Evolutionary conservation across 1,284 basidiomycete genomes (phyloP), one percentile per base, ranked within the genome.

Genomic region (Papiliotrema laurentii): DNA sequence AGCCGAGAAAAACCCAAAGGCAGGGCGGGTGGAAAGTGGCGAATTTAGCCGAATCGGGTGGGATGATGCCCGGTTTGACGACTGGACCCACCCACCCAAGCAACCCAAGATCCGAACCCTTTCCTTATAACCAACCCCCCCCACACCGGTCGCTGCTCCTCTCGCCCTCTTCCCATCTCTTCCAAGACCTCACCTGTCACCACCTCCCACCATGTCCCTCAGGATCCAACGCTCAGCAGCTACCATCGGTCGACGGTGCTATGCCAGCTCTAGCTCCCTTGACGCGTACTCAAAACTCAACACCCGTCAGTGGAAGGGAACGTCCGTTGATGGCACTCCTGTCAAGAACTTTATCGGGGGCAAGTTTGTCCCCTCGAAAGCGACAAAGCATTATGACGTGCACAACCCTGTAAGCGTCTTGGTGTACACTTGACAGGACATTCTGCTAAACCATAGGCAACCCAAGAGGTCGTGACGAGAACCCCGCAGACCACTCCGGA

Each of bases 401-500:
- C 76, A 83, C 48, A 90, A 93, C 72, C 89, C 89, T 14, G 87
- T 89, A 56, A 54, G 60, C 53, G 13, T 3, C 19, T 13, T 10
- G 28, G n/a, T 33, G 16, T 18, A 7, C 39, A 28, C 7, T 24
- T 45, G 16, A 21, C 28, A 34, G 14, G 18, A 18, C 2, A 34
- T 18, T 33, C n/a, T 16, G 31, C 22, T 36, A 25, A 41, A 25
- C 5, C 7, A 33, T 35, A 89, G 87, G 84, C 88, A 4, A 89
- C 89, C 0, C 90, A 93, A 77, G 84, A 87, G 0, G 62, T 94
- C 18, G 80, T 96, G 53, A 86, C 87, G 16, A 81, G 82, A 25
- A 89, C 92, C 1, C 91, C 92, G 13, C 86, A 93, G 70, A 88
- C 90, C 0, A 87, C 89, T 0, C 67, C 75, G 21, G 65, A 77